Evolutionary conservation across 1,284 basidiomycete species (phyloP).

Genomic region (Phylloporus sp.): DNA sequence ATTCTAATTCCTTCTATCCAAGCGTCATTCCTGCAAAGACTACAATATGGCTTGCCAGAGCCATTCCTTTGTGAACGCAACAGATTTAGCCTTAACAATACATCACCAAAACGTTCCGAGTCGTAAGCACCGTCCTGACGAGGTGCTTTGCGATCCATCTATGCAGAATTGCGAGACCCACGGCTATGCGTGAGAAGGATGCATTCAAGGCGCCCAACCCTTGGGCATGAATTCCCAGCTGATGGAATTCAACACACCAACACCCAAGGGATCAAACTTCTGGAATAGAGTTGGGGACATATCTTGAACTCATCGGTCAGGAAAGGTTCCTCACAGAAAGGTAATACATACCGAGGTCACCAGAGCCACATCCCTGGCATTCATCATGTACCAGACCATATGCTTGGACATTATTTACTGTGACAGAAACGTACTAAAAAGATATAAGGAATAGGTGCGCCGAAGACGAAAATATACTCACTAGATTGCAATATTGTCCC

Average conservation of each 20-base stretch:
- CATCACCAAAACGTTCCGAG: constrained; percentile 23
- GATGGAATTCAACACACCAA: constrained; percentile 56
- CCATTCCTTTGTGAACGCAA: constrained; percentile 20
- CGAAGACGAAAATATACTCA: constrained; percentile 31
- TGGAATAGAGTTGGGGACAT: constrained; percentile 61
- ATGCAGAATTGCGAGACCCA: constrained; percentile 14
- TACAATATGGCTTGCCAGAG: constrained; percentile 34
- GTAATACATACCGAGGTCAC: constrained; percentile 54
- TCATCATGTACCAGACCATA: constrained; percentile 55
- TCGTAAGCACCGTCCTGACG: constrained; percentile 30
- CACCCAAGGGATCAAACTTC: constrained; percentile 45
- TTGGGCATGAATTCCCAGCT: constrained; percentile 59
- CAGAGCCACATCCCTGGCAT: constrained; percentile 52
- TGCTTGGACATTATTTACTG: constrained; percentile 48
- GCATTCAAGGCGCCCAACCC: constrained; percentile 47
- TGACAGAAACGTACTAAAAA: constrained; percentile 58
- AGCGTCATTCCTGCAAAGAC: constrained; percentile 15
- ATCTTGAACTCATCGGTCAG: constrained; percentile 47
- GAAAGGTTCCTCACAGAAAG: background rate
- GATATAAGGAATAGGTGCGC: constrained; percentile 18
- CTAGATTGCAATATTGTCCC: constrained; percentile 57
- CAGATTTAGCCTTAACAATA: constrained; percentile 27
- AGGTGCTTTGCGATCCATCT: constrained; percentile 18
- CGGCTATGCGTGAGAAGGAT: constrained; percentile 5
- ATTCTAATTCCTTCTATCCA: constrained; percentile 25